These are phyloP conservation scores for Podospora appendiculata DNA, from an alignment of 495 filamentous ascomycete genomes.

Conservation along the genomic window DNA sequence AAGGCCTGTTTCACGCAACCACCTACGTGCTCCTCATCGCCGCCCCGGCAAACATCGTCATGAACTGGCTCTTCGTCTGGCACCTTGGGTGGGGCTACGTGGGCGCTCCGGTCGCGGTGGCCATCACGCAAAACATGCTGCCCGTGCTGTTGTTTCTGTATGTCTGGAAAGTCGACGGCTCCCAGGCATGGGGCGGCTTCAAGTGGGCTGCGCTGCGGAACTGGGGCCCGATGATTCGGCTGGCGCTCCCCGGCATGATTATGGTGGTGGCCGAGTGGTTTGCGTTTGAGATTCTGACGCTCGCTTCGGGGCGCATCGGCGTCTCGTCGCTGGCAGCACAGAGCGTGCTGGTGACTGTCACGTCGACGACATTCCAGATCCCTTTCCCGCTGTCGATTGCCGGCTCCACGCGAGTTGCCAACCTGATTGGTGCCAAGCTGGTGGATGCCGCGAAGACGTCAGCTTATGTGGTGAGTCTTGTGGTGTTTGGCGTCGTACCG, in stretches of 20 bases:
- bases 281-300: slow-evolving; percentile 73
- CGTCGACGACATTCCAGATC: slow-evolving; percentile 51
- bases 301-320: slow-evolving; percentile 63
- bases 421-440: slow-evolving; percentile 61
- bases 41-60: slow-evolving; percentile 56
- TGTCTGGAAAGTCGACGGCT: slow-evolving; percentile 65
- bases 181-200: slow-evolving; percentile 83
- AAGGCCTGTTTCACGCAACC: slow-evolving; percentile 62
- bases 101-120: slow-evolving; percentile 82
- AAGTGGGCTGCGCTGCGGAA: slow-evolving; percentile 63
- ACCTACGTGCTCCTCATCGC: slow-evolving; percentile 60
- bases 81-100: slow-evolving; percentile 69
- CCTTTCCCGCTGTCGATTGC: slow-evolving; percentile 57
- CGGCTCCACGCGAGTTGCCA: slow-evolving; percentile 55
- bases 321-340: slow-evolving; percentile 60
- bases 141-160: slow-evolving; percentile 70
- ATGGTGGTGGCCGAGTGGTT: slow-evolving; percentile 93
- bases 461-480: slow-evolving; percentile 52
- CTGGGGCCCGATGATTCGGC: slow-evolving; percentile 78
- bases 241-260: slow-evolving; percentile 73
- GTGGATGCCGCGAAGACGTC: slow-evolving; percentile 62
- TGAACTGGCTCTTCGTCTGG: slow-evolving; percentile 73
- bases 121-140: slow-evolving; percentile 72
- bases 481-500: no score
- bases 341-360: slow-evolving; percentile 47